These are phyloP conservation scores for Boletus sp. DNA, from an alignment of 1,284 basidiomycete genomes.

Conservation along the genomic window DNA sequence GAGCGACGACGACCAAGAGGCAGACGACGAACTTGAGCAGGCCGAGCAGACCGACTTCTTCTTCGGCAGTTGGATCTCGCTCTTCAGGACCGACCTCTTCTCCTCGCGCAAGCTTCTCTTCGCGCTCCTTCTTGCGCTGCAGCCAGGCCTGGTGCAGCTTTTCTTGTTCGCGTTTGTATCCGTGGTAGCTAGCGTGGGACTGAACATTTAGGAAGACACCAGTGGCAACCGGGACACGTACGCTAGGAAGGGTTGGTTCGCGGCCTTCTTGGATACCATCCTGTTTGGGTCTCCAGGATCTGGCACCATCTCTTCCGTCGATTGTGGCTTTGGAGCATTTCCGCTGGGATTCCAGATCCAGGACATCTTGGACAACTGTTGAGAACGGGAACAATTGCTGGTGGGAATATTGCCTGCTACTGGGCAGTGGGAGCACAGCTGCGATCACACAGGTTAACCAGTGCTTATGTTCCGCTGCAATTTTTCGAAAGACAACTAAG, in stretches of 20 bases:
- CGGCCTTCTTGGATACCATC: constrained; percentile 70
- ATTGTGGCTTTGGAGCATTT: constrained; percentile 14
- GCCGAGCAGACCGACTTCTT: constrained; percentile 60
- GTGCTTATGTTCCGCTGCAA: not conserved
- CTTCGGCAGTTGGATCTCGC: constrained; percentile 62
- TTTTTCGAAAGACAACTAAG: constrained; percentile 10
- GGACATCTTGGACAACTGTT: constrained; percentile 26
- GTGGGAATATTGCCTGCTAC: not conserved
- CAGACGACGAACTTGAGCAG: constrained; percentile 67
- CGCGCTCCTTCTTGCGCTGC: constrained; percentile 64
- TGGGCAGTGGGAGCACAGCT: no score
- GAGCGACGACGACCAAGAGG: constrained; percentile 45
- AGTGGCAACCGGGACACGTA: constrained; percentile 41
- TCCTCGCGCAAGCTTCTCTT: constrained; percentile 68
- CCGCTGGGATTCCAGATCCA: constrained; percentile 32
- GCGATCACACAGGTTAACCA: constrained; percentile 5
- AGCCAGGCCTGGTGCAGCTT: constrained; percentile 62
- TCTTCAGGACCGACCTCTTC: constrained; percentile 70
- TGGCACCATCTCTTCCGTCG: constrained; percentile 31
- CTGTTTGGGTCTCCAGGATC: constrained; percentile 58
- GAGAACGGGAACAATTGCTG: not conserved
- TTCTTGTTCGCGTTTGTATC: constrained; percentile 62
- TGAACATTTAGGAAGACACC: constrained; percentile 13
- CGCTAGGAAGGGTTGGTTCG: constrained; percentile 79
- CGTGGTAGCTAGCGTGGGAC: constrained; percentile 50